phyloP scores from a whole-genome alignment of 163 green algal genomes.

The Scenedesmus sp. region DNA sequence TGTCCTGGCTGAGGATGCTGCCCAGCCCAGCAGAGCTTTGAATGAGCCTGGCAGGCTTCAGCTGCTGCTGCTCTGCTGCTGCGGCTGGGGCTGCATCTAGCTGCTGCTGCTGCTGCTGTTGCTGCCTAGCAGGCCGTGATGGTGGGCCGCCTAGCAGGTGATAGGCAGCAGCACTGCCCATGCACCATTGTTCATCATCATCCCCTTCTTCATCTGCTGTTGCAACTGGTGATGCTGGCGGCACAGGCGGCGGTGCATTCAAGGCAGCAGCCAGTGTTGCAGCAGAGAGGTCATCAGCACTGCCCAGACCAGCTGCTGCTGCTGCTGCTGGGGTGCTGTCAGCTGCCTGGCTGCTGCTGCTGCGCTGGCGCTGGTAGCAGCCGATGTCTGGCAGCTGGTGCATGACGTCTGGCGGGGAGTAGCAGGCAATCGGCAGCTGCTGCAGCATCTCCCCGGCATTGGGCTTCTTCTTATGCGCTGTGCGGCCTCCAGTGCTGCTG shows the following conservation, averaged over 20 bases:
- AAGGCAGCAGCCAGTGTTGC: not conserved
- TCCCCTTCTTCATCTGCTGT: not conserved
- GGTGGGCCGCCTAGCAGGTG: not conserved
- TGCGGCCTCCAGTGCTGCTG: not conserved
- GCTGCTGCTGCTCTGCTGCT: slow-evolving; percentile 9
- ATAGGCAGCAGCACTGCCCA: slow-evolving; percentile 6
- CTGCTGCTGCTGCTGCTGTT: not conserved
- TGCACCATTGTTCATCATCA: slow-evolving; percentile 2
- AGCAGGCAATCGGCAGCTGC: not conserved
- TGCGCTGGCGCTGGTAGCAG: slow-evolving; percentile 2
- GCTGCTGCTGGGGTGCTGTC: not conserved
- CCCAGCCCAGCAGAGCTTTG: not conserved
- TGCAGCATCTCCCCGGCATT: not conserved
- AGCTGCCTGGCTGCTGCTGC: not conserved
- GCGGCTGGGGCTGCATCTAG: not conserved
- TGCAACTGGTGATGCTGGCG: not conserved
- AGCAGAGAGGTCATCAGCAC: not conserved
- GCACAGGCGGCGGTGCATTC: not conserved
- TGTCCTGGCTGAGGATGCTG: not conserved
- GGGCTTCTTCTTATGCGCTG: not conserved
- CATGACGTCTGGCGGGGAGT: not conserved
- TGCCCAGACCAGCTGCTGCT: not conserved
- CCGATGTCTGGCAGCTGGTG: not conserved
- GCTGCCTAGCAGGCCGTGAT: not conserved
- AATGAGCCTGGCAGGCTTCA: not conserved